Evolutionary conservation across 2,329 filamentous ascomycete genomes (phyloP).

Genomic region (Tricladium varicosporioides): DNA sequence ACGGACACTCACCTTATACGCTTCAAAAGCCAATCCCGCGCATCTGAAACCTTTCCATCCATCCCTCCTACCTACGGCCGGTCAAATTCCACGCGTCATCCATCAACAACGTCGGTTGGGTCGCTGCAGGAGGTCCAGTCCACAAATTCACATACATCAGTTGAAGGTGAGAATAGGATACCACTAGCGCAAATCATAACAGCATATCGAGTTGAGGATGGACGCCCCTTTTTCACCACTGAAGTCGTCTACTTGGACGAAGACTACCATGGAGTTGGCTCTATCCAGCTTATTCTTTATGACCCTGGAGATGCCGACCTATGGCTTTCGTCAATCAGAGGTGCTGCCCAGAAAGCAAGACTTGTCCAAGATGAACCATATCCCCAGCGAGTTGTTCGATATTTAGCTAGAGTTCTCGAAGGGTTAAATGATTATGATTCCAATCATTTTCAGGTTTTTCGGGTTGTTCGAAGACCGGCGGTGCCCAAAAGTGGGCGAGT

Average conservation of each 20-base stretch:
- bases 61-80: constrained; percentile 44
- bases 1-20: constrained; percentile 67
- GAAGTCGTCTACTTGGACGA: constrained; percentile 69
- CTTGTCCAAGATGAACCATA: constrained; percentile 50
- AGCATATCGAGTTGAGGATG: constrained; percentile 65
- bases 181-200: constrained; percentile 65
- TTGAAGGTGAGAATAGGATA: constrained; percentile 52
- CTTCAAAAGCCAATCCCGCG: constrained; percentile 66
- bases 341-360: constrained; percentile 55
- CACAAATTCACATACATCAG: constrained; percentile 44
- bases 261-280: constrained; percentile 56
- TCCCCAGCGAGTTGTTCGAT: constrained; percentile 58
- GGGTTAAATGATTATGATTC: constrained; percentile 68
- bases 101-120: constrained; percentile 54
- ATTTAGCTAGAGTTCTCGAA: constrained; percentile 61
- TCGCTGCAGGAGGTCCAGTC: constrained; percentile 62
- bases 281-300: constrained; percentile 62
- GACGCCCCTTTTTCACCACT: constrained; percentile 62
- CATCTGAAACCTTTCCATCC: constrained; percentile 59
- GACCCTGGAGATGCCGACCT: constrained; percentile 63
- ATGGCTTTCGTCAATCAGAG: constrained; percentile 63
- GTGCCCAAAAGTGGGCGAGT: constrained; percentile 51
- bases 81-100: constrained; percentile 49
- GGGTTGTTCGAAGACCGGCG: constrained; percentile 62
- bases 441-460: constrained; percentile 64